Conservation (phyloP, 371 early-diverging fungal genomes). For the Lichtheimia corymbifera region DNA sequence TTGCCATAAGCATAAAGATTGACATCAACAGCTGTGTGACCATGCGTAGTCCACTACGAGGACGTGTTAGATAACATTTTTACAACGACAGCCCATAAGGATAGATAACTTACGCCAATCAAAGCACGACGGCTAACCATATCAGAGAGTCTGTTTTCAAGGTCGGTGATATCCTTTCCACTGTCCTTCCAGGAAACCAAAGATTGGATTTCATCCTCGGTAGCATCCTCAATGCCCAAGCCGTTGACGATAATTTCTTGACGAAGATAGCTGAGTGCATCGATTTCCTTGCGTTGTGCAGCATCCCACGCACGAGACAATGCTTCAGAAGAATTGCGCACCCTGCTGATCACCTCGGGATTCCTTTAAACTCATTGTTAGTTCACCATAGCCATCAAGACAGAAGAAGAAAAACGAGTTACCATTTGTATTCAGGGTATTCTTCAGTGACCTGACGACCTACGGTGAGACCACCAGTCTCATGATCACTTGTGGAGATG, state of each 20-base stretch:
- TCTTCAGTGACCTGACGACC: constrained; percentile 49
- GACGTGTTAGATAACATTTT: too few species aligned
- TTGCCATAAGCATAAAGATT: constrained; percentile 70
- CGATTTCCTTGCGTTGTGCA: not conserved
- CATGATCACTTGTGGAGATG: constrained; percentile 68
- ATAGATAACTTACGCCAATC: constrained; percentile 48
- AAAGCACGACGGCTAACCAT: constrained; percentile 61
- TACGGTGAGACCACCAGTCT: constrained; percentile 59
- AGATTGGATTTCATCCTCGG: constrained; percentile 53
- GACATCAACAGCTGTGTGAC: constrained; percentile 63
- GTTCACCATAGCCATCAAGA: not conserved
- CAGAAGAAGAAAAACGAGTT: not conserved
- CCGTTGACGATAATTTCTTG: constrained; percentile 50
- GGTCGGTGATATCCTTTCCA: constrained; percentile 20
- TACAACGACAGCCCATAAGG: not conserved
- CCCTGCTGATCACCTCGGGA: constrained; percentile 61
- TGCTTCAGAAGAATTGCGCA: constrained; percentile 57
- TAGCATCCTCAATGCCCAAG: constrained; percentile 60
- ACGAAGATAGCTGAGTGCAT: constrained; percentile 21
- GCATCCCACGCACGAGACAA: constrained; percentile 19
- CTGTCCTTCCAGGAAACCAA: constrained; percentile 34
- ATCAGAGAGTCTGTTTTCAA: constrained; percentile 40
- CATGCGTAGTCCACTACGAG: constrained; percentile 56
- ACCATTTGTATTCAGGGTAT: constrained; percentile 78
- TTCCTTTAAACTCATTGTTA: constrained; percentile 17